Conservation (phyloP, 352 stramenopile genomes). For the Globisporangium abappressorium region DNA sequence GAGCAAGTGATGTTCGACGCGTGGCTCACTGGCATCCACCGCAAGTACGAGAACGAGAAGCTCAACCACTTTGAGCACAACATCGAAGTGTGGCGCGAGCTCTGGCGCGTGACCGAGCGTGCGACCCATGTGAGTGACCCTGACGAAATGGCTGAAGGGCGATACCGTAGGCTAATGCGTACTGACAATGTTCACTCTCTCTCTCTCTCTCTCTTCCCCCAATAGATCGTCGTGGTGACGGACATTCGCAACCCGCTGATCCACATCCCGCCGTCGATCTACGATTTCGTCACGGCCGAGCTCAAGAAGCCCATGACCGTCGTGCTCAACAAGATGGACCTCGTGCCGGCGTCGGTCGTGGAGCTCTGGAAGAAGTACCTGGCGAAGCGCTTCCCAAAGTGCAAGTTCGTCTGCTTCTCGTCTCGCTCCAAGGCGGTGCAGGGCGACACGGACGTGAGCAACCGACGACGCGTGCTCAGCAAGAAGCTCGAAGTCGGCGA, state of each 20-base stretch:
- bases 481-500: conserved; percentile 82
- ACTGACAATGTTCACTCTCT: neutral
- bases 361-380: conserved; percentile 70
- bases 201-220: neutral
- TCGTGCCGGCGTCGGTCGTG: conserved; percentile 60
- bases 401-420: conserved; percentile 72
- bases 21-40: conserved; percentile 84
- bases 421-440: conserved; percentile 73
- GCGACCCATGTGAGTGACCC: conserved; percentile 53
- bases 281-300: conserved; percentile 71
- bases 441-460: conserved; percentile 62
- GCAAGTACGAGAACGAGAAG: conserved; percentile 79
- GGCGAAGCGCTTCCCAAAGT: conserved; percentile 57
- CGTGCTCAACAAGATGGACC: conserved; percentile 86
- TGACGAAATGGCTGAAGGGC: neutral
- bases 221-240: conserved; percentile 57
- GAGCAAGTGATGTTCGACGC: conserved; percentile 84
- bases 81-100: conserved; percentile 79
- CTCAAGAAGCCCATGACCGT: conserved; percentile 78
- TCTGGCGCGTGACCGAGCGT: conserved; percentile 86
- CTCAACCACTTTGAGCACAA: conserved; percentile 88
- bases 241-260: conserved; percentile 81
- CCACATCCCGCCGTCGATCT: conserved; percentile 78
- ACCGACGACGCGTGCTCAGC: conserved; percentile 66
- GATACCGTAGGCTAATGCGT: neutral